Evolutionary conservation across 2,329 filamentous ascomycete species (phyloP).

Genomic region (Fusarium bulbicola): DNA sequence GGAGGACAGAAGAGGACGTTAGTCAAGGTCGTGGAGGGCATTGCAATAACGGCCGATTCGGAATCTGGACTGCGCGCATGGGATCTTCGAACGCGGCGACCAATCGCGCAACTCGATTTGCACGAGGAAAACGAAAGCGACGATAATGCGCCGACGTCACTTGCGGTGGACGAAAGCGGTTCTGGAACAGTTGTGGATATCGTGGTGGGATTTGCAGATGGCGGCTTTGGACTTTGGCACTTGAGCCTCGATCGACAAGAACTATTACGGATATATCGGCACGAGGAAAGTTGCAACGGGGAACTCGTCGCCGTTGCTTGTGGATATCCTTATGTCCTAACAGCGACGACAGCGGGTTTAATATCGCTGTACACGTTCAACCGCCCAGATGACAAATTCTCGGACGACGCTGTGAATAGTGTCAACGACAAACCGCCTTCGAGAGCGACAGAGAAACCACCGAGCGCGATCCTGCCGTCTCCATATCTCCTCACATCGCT

Average conservation of each 20-base stretch:
- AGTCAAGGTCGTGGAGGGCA: slow-evolving; percentile 79
- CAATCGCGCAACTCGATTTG: slow-evolving; percentile 63
- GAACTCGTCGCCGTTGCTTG: slow-evolving; percentile 76
- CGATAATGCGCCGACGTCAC: slow-evolving; percentile 63
- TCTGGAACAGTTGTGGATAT: slow-evolving; percentile 63
- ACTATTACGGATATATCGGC: slow-evolving; percentile 64
- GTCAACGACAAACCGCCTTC: neutral
- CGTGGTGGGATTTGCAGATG: slow-evolving; percentile 75
- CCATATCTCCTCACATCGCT: slow-evolving; percentile 75
- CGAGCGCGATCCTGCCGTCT: slow-evolving; percentile 23
- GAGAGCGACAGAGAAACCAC: neutral
- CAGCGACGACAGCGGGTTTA: slow-evolving; percentile 77
- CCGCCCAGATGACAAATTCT: slow-evolving; percentile 12
- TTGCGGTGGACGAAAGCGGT: slow-evolving; percentile 69
- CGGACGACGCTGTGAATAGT: slow-evolving; percentile 1
- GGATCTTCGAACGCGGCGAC: slow-evolving; percentile 71
- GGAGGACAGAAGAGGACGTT: slow-evolving; percentile 67
- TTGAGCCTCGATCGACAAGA: slow-evolving; percentile 57
- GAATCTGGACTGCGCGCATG: slow-evolving; percentile 79
- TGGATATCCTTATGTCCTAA: slow-evolving; percentile 78
- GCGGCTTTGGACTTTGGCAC: slow-evolving; percentile 75
- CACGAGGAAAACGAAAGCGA: slow-evolving; percentile 25
- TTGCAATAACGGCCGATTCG: slow-evolving; percentile 80
- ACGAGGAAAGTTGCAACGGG: slow-evolving; percentile 70
- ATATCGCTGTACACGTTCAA: slow-evolving; percentile 80